A percentile compares a stretch with the other conserved stretches of the same genome.
These are phyloP conservation scores for Bryum argenteum DNA, from an alignment of 225 moss, liverwort and hornwort species.

Conservation along the genomic window DNA sequence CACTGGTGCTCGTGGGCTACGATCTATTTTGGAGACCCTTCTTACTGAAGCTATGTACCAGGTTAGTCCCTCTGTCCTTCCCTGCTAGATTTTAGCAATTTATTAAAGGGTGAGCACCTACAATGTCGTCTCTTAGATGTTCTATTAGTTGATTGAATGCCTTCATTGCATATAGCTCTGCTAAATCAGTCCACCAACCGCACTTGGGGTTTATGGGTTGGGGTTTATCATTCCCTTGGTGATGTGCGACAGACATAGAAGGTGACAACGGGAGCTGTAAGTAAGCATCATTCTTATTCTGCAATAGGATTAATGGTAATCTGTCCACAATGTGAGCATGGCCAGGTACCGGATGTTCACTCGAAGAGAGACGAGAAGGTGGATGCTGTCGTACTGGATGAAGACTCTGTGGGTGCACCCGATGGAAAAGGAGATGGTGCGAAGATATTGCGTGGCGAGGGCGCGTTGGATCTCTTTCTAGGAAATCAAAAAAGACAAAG, in stretches of 20 bases:
- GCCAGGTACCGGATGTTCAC: conserved; percentile 75
- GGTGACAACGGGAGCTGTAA: not conserved
- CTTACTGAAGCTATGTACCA: conserved; percentile 98
- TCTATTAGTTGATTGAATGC: too few relatives aligned
- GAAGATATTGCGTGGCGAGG: conserved; percentile 81
- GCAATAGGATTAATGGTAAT: not conserved
- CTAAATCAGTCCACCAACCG: not conserved
- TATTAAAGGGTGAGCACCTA: not conserved
- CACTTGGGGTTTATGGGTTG: not conserved
- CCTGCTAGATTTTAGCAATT: not conserved
- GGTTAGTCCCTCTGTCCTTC: conserved; percentile 42
- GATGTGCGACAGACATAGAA: not conserved
- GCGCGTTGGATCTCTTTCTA: conserved; percentile 70
- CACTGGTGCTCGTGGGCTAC: conserved; percentile 93
- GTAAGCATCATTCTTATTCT: not conserved
- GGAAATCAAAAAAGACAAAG: conserved; percentile 55
- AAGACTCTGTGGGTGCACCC: conserved; percentile 71
- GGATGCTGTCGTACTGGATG: conserved; percentile 92
- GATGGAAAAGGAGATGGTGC: conserved; percentile 73
- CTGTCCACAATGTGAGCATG: conserved; percentile 6
- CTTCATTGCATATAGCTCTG: too few relatives aligned
- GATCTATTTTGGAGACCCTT: conserved; percentile 91
- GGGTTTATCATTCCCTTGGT: not conserved
- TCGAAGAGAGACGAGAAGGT: conserved; percentile 59
- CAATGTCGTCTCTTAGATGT: not conserved